Evolutionary conservation across 148 eudicot species (phyloP), one percentile per base, ranked within the genome.

Genomic region (Rhododendron simsii): DNA sequence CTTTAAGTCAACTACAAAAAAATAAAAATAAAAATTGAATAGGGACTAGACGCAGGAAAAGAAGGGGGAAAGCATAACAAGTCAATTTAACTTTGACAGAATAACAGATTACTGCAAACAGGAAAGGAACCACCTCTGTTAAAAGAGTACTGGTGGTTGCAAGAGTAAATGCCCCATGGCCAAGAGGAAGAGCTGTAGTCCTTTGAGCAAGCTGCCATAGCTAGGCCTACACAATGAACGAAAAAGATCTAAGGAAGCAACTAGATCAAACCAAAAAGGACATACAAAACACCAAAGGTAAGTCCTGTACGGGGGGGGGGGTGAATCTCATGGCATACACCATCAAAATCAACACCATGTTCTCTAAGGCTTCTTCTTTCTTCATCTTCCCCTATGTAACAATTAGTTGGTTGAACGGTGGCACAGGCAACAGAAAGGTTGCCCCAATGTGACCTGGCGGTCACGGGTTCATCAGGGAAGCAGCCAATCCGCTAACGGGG

Each of bases 191-290:
- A 75, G 99, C 91, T 80, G 98, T 94, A 79, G 99, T 95, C 92
- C 98, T 94, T 86, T 95, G 99, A 51, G 98, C 98, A 89, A 97
- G 93, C 87, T 93, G 98, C 99, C 99, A 97, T 80, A 95, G 88
- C 90, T 95, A 96, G 86, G 94, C 94, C 99, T 97, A 85, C 61
- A 91, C 23, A 85, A 79, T 69, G 51, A 14, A 48, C 63, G 48
- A 75, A 81, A 48, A 51, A 39, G 21, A 21, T 20, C 76, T 73
- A 80, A 41, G 50, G 74, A 82, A 65, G 26, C 28, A 51, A 87
- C n/a, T 57, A 50, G 3, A 65, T 39, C 71, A 83, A 48, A 86
- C 39, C 84, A 86, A n/a, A 45, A 13, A 57, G 18, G 30, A 44
- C 41, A 73, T 41, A 69, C 47, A 33, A 26, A 26, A 7, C 61